A percentile compares a stretch with the other conserved stretches of the same genome.
These are phyloP conservation scores for Fomitopsis pulvina DNA, from an alignment of 768 basidiomycete genomes.

Conservation along the genomic window DNA sequence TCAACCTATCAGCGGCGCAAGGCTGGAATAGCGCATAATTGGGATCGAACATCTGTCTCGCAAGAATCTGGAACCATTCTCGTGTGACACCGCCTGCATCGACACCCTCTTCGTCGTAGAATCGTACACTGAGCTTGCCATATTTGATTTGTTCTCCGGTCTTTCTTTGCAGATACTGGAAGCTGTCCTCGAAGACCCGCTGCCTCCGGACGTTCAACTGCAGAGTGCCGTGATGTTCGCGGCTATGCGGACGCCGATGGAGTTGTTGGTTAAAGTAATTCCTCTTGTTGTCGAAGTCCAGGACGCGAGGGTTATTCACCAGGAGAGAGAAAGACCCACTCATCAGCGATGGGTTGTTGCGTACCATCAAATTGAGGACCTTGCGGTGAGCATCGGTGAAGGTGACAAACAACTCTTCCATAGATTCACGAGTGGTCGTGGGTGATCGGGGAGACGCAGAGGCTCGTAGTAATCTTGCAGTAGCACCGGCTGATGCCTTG, in stretches of 20 bases:
- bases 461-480: slow-evolving; percentile 49
- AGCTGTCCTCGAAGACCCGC: slow-evolving; percentile 97
- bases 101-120: slow-evolving; percentile 96
- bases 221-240: slow-evolving; percentile 78
- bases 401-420: slow-evolving; percentile 86
- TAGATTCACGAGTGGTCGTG: slow-evolving; percentile 62
- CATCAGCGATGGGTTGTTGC: slow-evolving; percentile 97
- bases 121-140: slow-evolving; percentile 93
- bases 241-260: slow-evolving; percentile 70
- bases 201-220: slow-evolving; percentile 86
- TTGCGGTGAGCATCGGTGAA: slow-evolving; percentile 95
- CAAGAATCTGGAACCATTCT: slow-evolving; percentile 98
- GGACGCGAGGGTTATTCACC: slow-evolving; percentile 90
- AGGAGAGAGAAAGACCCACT: slow-evolving; percentile 96
- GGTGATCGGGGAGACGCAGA: slow-evolving; percentile 65
- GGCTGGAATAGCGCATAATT: slow-evolving; percentile 98
- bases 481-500: slow-evolving; percentile 38
- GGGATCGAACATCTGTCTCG: slow-evolving; percentile 98
- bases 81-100: slow-evolving; percentile 97
- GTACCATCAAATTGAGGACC: slow-evolving; percentile 93
- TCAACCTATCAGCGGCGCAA: slow-evolving; percentile 88
- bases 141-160: slow-evolving; percentile 95
- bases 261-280: slow-evolving; percentile 93
- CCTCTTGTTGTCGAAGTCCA: slow-evolving; percentile 99
- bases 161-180: slow-evolving; percentile 83